Evolutionary conservation across 2,329 filamentous ascomycete species (phyloP).

Genomic region (Colletotrichum tanaceti): DNA sequence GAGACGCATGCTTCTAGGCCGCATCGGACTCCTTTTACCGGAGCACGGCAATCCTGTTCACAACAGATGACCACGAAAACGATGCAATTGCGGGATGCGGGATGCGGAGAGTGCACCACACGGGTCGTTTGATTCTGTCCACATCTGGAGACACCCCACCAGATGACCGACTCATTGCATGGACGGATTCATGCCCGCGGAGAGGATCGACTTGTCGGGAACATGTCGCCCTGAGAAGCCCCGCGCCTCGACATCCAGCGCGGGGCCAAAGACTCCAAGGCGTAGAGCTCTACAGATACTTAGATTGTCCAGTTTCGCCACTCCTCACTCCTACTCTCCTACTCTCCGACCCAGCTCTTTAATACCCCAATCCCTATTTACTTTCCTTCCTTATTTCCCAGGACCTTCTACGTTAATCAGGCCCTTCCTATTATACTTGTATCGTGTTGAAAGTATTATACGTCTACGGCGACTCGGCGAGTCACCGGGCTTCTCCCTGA

Average conservation of each 20-base stretch:
- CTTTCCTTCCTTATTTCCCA: neutral
- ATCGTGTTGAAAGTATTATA: no score
- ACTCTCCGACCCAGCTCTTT: neutral
- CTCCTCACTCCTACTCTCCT: no score
- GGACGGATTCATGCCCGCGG: constrained; percentile 17
- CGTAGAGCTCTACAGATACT: constrained; percentile 36
- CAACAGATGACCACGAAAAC: neutral
- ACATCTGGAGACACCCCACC: constrained; percentile 7
- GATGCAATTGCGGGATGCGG: neutral
- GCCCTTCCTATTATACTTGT: no score
- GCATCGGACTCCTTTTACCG: neutral
- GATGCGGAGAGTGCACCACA: neutral
- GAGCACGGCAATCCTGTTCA: neutral
- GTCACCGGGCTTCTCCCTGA: no score
- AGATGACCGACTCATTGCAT: neutral
- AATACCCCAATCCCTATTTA: neutral
- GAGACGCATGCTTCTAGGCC: neutral
- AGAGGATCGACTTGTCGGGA: constrained; percentile 33
- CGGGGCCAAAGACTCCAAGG: constrained; percentile 12
- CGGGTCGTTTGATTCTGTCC: neutral
- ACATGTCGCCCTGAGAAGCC: neutral
- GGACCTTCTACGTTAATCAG: no score
- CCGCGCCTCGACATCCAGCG: constrained; percentile 7
- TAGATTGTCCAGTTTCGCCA: constrained; percentile 2
- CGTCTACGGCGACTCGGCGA: no score